A percentile compares a stretch with the other conserved stretches of the same genome.
Evolutionary conservation across 1,284 basidiomycete genomes (phyloP).

Genomic region (Papiliotrema terrestris): DNA sequence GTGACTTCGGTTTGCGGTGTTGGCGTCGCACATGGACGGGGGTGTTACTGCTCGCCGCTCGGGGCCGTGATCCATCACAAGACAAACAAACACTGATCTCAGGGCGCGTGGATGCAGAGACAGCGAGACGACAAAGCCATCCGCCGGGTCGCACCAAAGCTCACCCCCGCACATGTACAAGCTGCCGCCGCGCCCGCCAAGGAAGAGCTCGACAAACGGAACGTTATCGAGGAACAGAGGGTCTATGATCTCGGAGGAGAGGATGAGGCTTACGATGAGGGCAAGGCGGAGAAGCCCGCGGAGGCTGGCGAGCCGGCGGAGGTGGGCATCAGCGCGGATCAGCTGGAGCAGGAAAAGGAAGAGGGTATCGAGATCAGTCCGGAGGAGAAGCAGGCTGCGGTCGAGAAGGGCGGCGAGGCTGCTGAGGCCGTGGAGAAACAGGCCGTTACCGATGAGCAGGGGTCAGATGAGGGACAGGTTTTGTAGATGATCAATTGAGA

Average conservation of each 20-base stretch:
- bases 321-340: background rate
- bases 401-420: background rate
- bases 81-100: background rate
- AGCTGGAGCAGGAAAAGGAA: background rate
- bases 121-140: constrained; percentile 40
- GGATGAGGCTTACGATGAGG: background rate
- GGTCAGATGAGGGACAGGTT: too few species aligned
- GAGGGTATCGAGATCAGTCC: background rate
- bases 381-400: background rate
- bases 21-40: too few species aligned
- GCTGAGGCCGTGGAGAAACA: background rate
- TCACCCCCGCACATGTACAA: background rate
- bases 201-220: background rate
- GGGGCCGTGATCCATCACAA: too few species aligned
- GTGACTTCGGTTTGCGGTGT: too few species aligned
- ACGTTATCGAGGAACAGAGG: background rate
- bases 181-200: background rate
- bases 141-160: constrained; percentile 4
- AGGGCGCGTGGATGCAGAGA: constrained; percentile 46
- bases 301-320: background rate
- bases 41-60: too few species aligned
- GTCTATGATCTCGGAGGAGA: background rate
- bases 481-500: too few species aligned
- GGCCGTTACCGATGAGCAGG: background rate
- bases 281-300: background rate